phyloP scores from a whole-genome alignment of 768 basidiomycete genomes.

The Sarcodon sp. region DNA sequence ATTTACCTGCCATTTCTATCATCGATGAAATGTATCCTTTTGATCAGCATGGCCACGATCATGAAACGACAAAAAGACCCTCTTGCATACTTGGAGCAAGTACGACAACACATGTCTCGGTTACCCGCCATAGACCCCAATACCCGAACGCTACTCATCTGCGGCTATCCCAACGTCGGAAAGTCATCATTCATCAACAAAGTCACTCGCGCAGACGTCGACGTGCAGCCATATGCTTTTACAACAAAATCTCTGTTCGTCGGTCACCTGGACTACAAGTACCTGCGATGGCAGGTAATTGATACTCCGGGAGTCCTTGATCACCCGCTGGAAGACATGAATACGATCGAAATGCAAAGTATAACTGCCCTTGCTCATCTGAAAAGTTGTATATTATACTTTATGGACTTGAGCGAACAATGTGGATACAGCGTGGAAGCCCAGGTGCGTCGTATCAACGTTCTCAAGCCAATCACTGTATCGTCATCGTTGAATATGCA shows the following conservation, averaged over 20 bases:
- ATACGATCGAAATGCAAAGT: slow-evolving; percentile 99
- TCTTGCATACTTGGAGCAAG: slow-evolving; percentile 96
- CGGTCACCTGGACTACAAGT: slow-evolving; percentile 98
- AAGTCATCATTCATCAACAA: slow-evolving; percentile 99
- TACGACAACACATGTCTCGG: slow-evolving; percentile 97
- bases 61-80: slow-evolving; percentile 99
- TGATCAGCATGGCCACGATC: slow-evolving; percentile 85
- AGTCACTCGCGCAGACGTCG: slow-evolving; percentile 97
- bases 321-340: slow-evolving; percentile 98
- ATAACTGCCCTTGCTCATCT: slow-evolving; percentile 96
- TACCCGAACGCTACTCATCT: slow-evolving; percentile 93
- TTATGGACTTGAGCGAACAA: slow-evolving; percentile 98
- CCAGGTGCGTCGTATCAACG: slow-evolving; percentile 41
- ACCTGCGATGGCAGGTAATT: slow-evolving; percentile 98
- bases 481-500: slow-evolving; percentile 17
- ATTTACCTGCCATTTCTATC: not conserved
- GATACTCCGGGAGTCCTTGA: slow-evolving; percentile 98
- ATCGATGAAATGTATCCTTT: slow-evolving; percentile 1
- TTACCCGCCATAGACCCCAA: slow-evolving; percentile 97
- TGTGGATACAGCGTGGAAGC: slow-evolving; percentile 97
- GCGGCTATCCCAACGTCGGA: slow-evolving; percentile 98
- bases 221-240: slow-evolving; percentile 99
- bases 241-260: slow-evolving; percentile 98
- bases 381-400: slow-evolving; percentile 89
- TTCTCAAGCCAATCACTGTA: not conserved